These are phyloP conservation scores for Paramecium primaurelia DNA, from an alignment of 73 alveolate species.

Conservation along the genomic window DNA sequence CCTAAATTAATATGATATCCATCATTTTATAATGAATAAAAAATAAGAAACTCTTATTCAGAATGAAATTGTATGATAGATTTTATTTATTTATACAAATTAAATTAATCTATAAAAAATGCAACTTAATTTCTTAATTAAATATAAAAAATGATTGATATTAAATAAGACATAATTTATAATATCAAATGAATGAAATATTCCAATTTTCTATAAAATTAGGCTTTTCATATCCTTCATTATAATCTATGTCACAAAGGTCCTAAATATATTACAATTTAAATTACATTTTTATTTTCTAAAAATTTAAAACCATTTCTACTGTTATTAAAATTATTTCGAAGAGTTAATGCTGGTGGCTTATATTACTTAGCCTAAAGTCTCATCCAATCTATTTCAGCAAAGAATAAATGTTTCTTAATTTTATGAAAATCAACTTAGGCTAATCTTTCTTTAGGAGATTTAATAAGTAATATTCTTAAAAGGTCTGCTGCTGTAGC, in stretches of 20 bases:
- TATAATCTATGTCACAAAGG: not conserved
- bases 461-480: not conserved
- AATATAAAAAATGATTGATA: not conserved
- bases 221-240: not conserved
- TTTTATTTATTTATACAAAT: not conserved
- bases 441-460: not conserved
- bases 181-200: not conserved
- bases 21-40: not conserved
- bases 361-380: not conserved
- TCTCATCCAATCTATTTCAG: conserved; percentile 26
- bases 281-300: not conserved
- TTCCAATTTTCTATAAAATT: not conserved
- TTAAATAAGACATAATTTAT: not conserved
- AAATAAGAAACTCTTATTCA: not conserved
- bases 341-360: not conserved
- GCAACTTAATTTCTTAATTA: too few relatives aligned
- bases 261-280: not conserved
- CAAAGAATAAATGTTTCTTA: conserved; percentile 32
- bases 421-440: not conserved
- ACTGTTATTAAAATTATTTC: not conserved
- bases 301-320: not conserved
- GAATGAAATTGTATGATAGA: not conserved
- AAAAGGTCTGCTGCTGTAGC: not conserved
- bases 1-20: too few relatives aligned
- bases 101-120: too few relatives aligned